Evolutionary conservation across 257 asterid genomes (phyloP).

Genomic region (Solanum microdontum): DNA sequence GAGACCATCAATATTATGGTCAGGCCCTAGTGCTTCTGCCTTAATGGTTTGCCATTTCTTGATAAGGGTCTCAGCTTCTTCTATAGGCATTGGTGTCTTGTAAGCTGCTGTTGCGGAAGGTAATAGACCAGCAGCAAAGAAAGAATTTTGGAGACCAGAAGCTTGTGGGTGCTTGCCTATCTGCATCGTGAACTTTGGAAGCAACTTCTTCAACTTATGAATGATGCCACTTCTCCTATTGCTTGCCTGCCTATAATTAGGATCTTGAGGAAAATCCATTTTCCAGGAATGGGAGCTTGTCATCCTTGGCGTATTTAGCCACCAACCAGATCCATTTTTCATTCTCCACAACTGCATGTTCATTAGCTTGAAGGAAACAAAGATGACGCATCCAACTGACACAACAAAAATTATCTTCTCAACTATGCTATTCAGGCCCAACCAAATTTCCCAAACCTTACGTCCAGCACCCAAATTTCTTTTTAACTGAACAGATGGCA

Average conservation of each 20-base stretch:
- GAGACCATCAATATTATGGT: constrained; percentile 54
- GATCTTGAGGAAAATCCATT: constrained; percentile 26
- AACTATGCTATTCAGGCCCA: constrained; percentile 26
- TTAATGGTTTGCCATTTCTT: constrained; percentile 78
- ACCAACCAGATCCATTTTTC: constrained; percentile 38
- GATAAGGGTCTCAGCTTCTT: constrained; percentile 92
- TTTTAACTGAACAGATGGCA: constrained; percentile 52
- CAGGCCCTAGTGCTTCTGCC: constrained; percentile 90
- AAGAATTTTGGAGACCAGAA: constrained; percentile 35
- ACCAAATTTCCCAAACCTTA: constrained; percentile 54
- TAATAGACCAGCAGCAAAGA: constrained; percentile 51
- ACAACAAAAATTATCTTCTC: constrained; percentile 51
- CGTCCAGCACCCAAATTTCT: constrained; percentile 63
- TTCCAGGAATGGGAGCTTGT: constrained; percentile 27
- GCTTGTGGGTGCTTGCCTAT: constrained; percentile 29
- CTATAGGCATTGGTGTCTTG: constrained; percentile 63
- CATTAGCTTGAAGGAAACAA: constrained; percentile 38
- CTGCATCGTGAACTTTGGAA: constrained; percentile 33
- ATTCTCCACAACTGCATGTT: constrained; percentile 40
- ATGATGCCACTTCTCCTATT: constrained; percentile 26
- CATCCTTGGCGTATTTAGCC: constrained; percentile 20
- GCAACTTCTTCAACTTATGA: constrained; percentile 34
- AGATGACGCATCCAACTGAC: constrained; percentile 55
- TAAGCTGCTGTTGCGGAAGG: constrained; percentile 35
- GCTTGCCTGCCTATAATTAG: constrained; percentile 13